Base-by-base conservation (phyloP, 2,329 filamentous ascomycete genomes). In the Trichoderma semiorbis region DNA sequence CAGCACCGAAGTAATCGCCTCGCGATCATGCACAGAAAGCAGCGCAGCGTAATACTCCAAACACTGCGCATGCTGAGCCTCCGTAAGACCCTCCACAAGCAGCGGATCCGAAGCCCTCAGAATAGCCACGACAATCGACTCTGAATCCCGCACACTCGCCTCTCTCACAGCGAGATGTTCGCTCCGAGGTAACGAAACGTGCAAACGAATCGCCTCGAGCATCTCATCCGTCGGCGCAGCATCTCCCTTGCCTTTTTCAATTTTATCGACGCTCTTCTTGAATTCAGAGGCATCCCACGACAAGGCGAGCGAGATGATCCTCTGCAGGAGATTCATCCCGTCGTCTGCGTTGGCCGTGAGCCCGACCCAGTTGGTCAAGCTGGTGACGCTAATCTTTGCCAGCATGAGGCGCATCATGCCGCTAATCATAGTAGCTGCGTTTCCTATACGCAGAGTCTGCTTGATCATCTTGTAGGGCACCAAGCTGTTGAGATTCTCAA, bases 341-440 rank as follows among this genome's bases (percentile, higher is more conserved):
- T 94, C 92, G 73, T 93, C 89, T 0, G 90, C 88, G 61, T 89
- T 89, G 61, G 88, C 87, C 0, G 91, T 94, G 50, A 93, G 79
- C 0, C 93, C 92, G 12, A 95, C 86, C 91, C 91, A 95, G 78
- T 94, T 95, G 5, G 93, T 93, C 65, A 95, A 81, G 8, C 89
- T 89, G 2, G 89, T 90, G 5, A 95, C 84, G 74, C 91, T 92
- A 71, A 94, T 83, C 81, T 96, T 96, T n/a, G 92, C 90, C 16
- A 96, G 85, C 18, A 95, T 85, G 18, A 95, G 82, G 68, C 85
- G 87, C 79, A 93, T 86, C 86, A 95, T 90, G 72, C 87, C 92
- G 76, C 87, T 92, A 70, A 95, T 90, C 93, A 96, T 95, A 24
- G 90, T 92, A 1, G 92, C 92, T 0, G 92, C 92, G 78, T 95